Evolutionary conservation across 164 flowering plant genomes (phyloP), one percentile per base, ranked within the genome.

Genomic region (Euptelea pleiosperma): DNA sequence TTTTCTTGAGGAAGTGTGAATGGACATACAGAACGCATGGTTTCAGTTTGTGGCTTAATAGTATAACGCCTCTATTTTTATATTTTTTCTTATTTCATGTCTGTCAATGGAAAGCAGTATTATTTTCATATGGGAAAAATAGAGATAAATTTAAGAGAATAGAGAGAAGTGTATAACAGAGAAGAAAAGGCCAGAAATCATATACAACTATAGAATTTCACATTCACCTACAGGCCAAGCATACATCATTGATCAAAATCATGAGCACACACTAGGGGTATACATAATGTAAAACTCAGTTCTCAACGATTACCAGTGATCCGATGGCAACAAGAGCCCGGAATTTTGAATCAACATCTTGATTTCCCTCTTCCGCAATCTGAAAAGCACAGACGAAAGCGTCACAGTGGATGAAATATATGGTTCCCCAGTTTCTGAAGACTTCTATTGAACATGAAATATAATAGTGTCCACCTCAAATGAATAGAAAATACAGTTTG

Each of bases 261-360:
- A 8, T 1, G 2, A 47, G 30, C 57, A 52, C 22, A 19, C 19
- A 16, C 3, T 18, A 29, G 2, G 0, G 7, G 36, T 28, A 40
- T 40, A 15, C 33, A 35, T 12, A 22, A 35, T 8, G 24, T 26
- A 16, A n/a, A 25, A 29, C 8, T 16, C 1, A 40, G 31, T 29
- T 22, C 37, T 44, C 21, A 40, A 52, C 63, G 65, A 31, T 42
- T 86, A 93, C 99, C 86, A 93, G 71, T 51, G 99, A 79, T 52
- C 99, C 99, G 62, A 93, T 80, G 53, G 97, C 91, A 62, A 89
- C 96, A 35, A 93, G 77, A 55, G 83, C 87, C 25, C 97, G 80
- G 67, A 76, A 93, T 73, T 73, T 89, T 35, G 97, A 70, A 76
- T 93, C 97, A 51, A 57, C 73, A 55, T 86, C 96, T 11, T 68